Base-by-base conservation (phyloP, 2,329 filamentous ascomycete species). In the Ascochyta koolunga region DNA sequence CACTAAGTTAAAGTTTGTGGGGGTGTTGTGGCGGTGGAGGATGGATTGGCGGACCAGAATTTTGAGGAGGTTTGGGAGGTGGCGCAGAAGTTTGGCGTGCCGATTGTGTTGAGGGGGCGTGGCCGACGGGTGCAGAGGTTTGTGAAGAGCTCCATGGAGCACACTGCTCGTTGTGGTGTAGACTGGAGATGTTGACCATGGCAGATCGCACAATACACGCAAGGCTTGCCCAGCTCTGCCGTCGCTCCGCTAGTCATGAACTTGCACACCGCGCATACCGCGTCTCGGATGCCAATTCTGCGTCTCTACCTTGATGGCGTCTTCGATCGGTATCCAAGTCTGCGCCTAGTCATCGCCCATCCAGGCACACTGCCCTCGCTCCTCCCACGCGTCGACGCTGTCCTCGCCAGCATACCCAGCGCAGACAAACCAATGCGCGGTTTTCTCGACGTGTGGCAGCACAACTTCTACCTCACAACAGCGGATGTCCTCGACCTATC, bases 391-490 rank as follows among this genome's bases (percentile, higher is more conserved):
- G 76, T 80, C 42, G 50, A 55, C 44, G 73, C 27, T 44, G 41
- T 67, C 0, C 56, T 64, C 31, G 54, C 25, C 72, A 67, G 48
- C 24, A 54, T 67, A 8, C 61, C 62, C 2, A 27, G 24, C 8
- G 21, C 47, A 19, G 56, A 61, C 25, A 66, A 57, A 47, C 64
- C 66, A 0, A 63, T 58, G 11, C 67, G 69, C 52, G 51, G 69
- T 0, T 79, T 86, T 40, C 62, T 69, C 13, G 73, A 82, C 11
- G 81, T 85, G 2, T 87, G 80, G 77, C 76, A 80, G 40, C 70
- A 78, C 53, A 86, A 86, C 52, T 70, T 86, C 10, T 86, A 81
- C 79, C 66, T 87, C 22, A 85, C 83, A 1, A 85, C 83, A 2
- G 81, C 78, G 46, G 83, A 83, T 2, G 78, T 80, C 50, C 84